Base-by-base conservation (phyloP, 257 asterid species). In the Echium plantagineum region DNA sequence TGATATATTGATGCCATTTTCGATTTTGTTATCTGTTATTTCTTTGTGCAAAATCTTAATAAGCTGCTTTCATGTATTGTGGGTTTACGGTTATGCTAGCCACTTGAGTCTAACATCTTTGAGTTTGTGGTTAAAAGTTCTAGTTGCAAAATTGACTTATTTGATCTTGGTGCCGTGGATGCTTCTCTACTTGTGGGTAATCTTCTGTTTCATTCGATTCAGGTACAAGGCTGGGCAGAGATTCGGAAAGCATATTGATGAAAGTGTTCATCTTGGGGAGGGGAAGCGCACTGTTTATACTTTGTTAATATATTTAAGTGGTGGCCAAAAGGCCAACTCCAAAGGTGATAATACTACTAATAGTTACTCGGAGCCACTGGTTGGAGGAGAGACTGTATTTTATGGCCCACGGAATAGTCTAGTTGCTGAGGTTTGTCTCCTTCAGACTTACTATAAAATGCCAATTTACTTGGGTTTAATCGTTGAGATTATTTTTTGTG, bases 381-480 rank as follows among this genome's bases (percentile, higher is more conserved):
- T 83, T 74, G 99, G 99, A 63, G 99, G 99, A 57, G 99, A 89
- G 73, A 93, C 96, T 64, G 95, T 86, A 46, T 93, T 93, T 71
- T 93, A 89, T 62, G 97, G 99, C 57, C 85, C 91, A n/a, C 81
- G 94, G 78, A 89, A 93, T 78, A 63, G 85, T 67, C 69, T 93
- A 70, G 99, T 83, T 58, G 99, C 97, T 48, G 94, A 93, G 99
- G 97, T 93, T 72, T 55, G n/a, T 58, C 57, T 59, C 54, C 10
- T 59, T 38, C 61, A 21, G 47, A 47, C 57, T 58, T 59, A 31
- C 32, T 21, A 31, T 30, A 22, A 35, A 7, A 6, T 53, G 15
- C 57, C 57, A 19, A 53, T 53, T n/a, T 4, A 53, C 57, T 28
- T 53, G 17, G 3, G 12, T 42, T 42, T 42, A n/a, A 42, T 10